Evolutionary conservation across 176 grass and related monocot species (phyloP), one percentile per base, ranked within the genome.

Genomic region (Tillandsia fasciculata): DNA sequence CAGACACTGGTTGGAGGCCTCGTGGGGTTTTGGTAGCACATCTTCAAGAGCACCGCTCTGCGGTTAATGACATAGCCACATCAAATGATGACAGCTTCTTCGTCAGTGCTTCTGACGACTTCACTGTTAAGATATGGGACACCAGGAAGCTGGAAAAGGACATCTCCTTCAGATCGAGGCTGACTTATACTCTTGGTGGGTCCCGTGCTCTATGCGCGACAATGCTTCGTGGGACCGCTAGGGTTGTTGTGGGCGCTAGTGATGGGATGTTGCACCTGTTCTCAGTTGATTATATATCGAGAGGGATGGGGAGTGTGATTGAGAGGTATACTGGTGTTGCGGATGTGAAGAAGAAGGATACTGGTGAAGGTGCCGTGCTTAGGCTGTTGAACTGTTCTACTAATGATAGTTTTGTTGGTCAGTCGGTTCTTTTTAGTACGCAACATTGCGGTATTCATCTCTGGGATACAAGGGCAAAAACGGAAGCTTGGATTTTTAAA

Each of bases 111-210:
- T 97, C 93, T 3, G 88, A 97, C 29, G 93, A 97, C 69, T 92
- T 86, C 8, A 97, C 83, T 78, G 81, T 97, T 64, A 92, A 86
- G 82, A 90, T 97, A 79, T 97, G 93, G 93, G 93, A 97, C 79
- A 90, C 93, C 68, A 87, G 89, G 76, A 97, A 83, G 70, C 79
- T 97, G 79, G 93, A 97, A 83, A 97, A 92, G 77, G 93, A 92
- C 66, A 92, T 97, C 51, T 87, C 93, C 49, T 97, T 97, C 77
- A 89, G 89, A 76, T 97, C 93, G 42, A 90, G 93, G 69, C 81
- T 97, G 79, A 90, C 93, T 1, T 97, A 97, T 83, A 77, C 74
- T 58, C 73, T 87, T 66, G 88, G 88, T 72, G 76, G 65, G 71
- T 77, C 79, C 77, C 86, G 79, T 48, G 93, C 88, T 87, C 80